These are phyloP conservation scores for Hebeloma cylindrosporum DNA, from an alignment of 768 basidiomycete species.

Conservation along the genomic window DNA sequence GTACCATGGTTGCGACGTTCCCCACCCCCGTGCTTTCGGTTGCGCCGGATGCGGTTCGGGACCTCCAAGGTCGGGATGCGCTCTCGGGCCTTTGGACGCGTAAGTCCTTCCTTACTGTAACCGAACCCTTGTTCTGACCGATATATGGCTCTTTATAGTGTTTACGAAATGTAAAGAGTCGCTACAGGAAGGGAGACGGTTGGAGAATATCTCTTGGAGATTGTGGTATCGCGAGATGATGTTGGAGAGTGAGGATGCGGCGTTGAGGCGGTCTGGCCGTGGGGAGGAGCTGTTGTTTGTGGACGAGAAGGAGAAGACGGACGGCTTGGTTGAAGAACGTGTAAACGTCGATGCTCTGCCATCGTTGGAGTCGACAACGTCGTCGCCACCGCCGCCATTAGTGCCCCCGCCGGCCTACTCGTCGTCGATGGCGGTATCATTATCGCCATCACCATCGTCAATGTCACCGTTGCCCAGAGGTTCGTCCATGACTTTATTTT, in stretches of 20 bases:
- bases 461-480: constrained; percentile 3
- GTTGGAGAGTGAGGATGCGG: constrained; percentile 31
- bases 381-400: too few relatives aligned
- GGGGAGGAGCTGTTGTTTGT: background rate
- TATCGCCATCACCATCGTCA: background rate
- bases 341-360: too few relatives aligned
- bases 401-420: constrained; percentile 3
- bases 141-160: constrained; percentile 44
- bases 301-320: background rate
- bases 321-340: too few relatives aligned
- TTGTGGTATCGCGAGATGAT: constrained; percentile 73
- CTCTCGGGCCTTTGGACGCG: constrained; percentile 68
- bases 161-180: constrained; percentile 83
- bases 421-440: background rate
- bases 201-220: constrained; percentile 89
- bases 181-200: constrained; percentile 73
- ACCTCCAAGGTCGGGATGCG: constrained; percentile 68
- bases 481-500: constrained; percentile 11
- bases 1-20: constrained; percentile 34
- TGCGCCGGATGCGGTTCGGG: constrained; percentile 61
- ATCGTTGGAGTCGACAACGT: too few relatives aligned
- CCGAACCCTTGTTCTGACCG: background rate
- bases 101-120: constrained; percentile 25
- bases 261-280: constrained; percentile 15
- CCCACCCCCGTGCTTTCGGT: constrained; percentile 69